Conservation (phyloP, 2,329 filamentous ascomycete species). For the Penicillium sp. region DNA sequence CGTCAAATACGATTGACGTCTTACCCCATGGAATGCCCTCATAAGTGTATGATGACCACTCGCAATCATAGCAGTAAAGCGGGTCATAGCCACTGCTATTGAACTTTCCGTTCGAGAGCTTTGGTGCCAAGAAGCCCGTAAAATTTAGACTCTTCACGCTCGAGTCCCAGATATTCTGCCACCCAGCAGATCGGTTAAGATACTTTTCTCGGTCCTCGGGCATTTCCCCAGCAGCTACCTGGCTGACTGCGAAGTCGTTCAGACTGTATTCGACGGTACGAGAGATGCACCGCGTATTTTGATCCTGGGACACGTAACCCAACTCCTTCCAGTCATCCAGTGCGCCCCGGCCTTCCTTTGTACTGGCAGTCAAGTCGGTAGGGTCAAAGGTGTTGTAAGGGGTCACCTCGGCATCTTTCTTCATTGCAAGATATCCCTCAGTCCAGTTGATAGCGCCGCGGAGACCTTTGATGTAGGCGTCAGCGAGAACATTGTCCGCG, state of each 20-base stretch:
- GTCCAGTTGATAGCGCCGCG: constrained; percentile 69
- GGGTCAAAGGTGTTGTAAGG: constrained; percentile 66
- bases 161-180: constrained; percentile 73
- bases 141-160: constrained; percentile 64
- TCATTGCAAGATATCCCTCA: constrained; percentile 67
- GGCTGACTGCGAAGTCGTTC: constrained; percentile 67
- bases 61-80: constrained; percentile 66
- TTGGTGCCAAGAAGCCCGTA: constrained; percentile 62
- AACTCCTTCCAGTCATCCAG: constrained; percentile 70
- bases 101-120: constrained; percentile 57
- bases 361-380: constrained; percentile 62
- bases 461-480: constrained; percentile 74
- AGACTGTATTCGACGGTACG: constrained; percentile 71
- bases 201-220: constrained; percentile 59
- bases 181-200: constrained; percentile 68
- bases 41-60: constrained; percentile 68
- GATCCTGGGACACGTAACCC: constrained; percentile 67
- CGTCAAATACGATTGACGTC: constrained; percentile 7
- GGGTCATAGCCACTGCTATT: constrained; percentile 53
- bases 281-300: constrained; percentile 66
- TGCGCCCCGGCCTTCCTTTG: constrained; percentile 71
- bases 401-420: constrained; percentile 68
- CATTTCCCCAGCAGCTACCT: constrained; percentile 60
- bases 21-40: constrained; percentile 64
- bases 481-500: constrained; percentile 73